Percentiles rank a stretch among this genome's conserved stretches.
These are phyloP conservation scores for Colletotrichum limetticola DNA, from an alignment of 2,329 filamentous ascomycete species.

Conservation along the genomic window DNA sequence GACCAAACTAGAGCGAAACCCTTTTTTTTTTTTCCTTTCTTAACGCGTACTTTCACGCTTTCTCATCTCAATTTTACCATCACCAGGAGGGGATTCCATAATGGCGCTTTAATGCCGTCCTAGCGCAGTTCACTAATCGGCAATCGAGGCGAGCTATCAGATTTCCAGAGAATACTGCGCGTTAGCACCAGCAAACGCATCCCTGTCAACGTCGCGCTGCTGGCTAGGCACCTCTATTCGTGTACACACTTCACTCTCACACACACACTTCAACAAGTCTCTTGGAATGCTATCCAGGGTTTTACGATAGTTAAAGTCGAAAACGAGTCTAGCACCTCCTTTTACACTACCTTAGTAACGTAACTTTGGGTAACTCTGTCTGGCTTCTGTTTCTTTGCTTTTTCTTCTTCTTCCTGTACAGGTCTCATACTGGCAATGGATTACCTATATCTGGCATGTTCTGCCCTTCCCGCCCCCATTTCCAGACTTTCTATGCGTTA, in stretches of 20 bases:
- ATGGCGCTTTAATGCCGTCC: neutral
- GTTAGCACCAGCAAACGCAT: neutral
- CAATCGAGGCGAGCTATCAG: constrained; percentile 25
- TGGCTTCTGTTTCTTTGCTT: neutral
- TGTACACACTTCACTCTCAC: too few species aligned
- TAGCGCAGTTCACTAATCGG: constrained; percentile 29
- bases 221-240: neutral
- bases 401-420: neutral
- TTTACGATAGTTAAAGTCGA: neutral
- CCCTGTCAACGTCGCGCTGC: constrained; percentile 8
- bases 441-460: constrained; percentile 21
- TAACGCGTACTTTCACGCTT: neutral
- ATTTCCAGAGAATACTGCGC: constrained; percentile 9
- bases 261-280: too few species aligned
- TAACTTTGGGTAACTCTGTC: neutral
- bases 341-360: neutral
- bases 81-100: neutral
- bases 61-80: neutral
- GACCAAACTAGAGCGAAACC: neutral
- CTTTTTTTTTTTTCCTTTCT: neutral
- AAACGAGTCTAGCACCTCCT: neutral
- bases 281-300: neutral
- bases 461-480: constrained; percentile 1
- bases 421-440: neutral
- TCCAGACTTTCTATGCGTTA: neutral